Evolutionary conservation across 208 protist genomes (phyloP).

Genomic region (Leishmania martiniquensis): DNA sequence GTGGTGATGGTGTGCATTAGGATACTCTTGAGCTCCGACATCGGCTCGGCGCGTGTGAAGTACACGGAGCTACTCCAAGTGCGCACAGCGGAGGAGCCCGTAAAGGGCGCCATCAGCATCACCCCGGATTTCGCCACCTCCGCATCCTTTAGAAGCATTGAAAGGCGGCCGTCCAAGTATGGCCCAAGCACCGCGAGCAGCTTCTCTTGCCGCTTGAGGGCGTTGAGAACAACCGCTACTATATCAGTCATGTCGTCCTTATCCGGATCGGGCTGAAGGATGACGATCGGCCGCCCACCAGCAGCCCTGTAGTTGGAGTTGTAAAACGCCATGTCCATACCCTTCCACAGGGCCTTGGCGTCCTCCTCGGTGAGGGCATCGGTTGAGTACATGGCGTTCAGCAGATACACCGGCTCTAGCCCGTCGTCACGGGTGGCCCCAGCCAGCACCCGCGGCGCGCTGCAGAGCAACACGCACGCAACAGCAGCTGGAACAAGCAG

Average conservation of each 20-base stretch:
- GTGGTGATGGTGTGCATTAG: slow-evolving; percentile 31
- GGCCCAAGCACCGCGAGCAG: slow-evolving; percentile 33
- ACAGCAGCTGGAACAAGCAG: neutral
- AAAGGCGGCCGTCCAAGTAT: slow-evolving; percentile 23
- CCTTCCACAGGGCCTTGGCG: slow-evolving; percentile 26
- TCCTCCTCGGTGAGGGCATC: neutral
- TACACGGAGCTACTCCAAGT: slow-evolving; percentile 40
- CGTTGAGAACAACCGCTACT: neutral
- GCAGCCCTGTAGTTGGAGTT: slow-evolving; percentile 10
- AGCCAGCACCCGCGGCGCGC: neutral
- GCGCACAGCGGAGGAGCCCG: slow-evolving; percentile 38
- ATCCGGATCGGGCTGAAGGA: slow-evolving; percentile 11
- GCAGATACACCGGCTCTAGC: slow-evolving; percentile 10
- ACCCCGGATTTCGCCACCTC: slow-evolving; percentile 23
- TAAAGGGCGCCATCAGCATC: slow-evolving; percentile 38
- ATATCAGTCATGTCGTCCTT: neutral
- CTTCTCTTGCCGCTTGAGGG: neutral
- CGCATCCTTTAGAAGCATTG: slow-evolving; percentile 5
- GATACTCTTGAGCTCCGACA: slow-evolving; percentile 37
- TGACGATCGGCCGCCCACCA: slow-evolving; percentile 15
- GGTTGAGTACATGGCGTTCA: slow-evolving; percentile 18
- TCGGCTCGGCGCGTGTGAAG: slow-evolving; percentile 47
- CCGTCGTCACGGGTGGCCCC: neutral
- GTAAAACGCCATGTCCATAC: slow-evolving; percentile 35
- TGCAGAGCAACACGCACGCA: neutral